phyloP scores from a whole-genome alignment of 2,329 filamentous ascomycete species.

The Claviceps digitariae region DNA sequence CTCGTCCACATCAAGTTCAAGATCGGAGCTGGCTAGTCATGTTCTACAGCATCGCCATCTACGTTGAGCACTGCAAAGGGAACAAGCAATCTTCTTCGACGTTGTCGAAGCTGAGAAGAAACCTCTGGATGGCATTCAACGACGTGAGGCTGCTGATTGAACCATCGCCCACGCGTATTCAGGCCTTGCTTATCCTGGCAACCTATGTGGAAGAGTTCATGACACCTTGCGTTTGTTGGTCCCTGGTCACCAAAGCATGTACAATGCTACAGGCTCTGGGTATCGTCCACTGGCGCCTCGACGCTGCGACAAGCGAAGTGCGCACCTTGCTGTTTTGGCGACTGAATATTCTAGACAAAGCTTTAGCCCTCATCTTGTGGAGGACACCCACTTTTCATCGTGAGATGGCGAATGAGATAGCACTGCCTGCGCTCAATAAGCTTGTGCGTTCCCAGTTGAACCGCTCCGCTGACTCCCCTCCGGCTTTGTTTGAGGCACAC shows the following conservation, averaged over 20 bases:
- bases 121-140: conserved; percentile 4
- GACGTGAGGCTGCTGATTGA: conserved; percentile 3
- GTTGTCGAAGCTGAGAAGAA: background rate
- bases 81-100: background rate
- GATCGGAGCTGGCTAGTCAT: conserved; percentile 4
- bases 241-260: conserved; percentile 1
- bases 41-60: conserved; percentile 2
- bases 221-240: conserved; percentile 2
- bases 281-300: conserved; percentile 1
- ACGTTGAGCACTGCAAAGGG: background rate
- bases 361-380: conserved; percentile 1
- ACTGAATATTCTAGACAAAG: conserved; percentile 2
- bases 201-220: conserved; percentile 4
- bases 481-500: conserved; percentile 1
- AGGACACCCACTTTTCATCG: background rate
- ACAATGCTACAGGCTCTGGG: conserved; percentile 3
- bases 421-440: background rate
- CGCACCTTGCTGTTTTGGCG: conserved; percentile 3
- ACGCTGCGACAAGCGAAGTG: background rate
- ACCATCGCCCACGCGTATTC: background rate
- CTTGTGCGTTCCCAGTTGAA: background rate
- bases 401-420: background rate
- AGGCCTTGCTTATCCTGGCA: conserved; percentile 1
- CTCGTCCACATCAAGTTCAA: background rate
- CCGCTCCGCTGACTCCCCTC: background rate